phyloP scores from a whole-genome alignment of 805 yeast species.

The Ogataea nonfermentans region DNA sequence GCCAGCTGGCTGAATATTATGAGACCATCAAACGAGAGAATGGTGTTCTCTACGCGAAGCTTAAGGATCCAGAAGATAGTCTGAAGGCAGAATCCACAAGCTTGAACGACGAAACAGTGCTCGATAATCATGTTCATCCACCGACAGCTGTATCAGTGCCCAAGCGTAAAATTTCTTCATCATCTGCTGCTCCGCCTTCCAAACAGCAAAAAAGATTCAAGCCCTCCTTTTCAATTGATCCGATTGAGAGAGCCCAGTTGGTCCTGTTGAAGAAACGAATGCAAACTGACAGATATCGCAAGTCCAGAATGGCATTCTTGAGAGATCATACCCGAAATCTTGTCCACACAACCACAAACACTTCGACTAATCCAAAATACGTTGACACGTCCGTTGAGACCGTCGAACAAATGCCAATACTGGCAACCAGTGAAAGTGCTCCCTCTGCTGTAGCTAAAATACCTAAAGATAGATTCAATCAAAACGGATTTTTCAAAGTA shows the following conservation, averaged over 20 bases:
- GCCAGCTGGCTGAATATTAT: conserved; percentile 29
- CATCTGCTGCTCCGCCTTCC: neutral
- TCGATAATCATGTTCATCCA: neutral
- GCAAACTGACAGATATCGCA: conserved; percentile 47
- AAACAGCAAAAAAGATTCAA: conserved; percentile 1
- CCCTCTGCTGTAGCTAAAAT: conserved; percentile 3
- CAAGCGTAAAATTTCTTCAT: conserved; percentile 6
- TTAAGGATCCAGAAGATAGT: conserved; percentile 13
- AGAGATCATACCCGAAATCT: conserved; percentile 33
- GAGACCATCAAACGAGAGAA: conserved; percentile 27
- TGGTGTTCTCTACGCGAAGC: conserved; percentile 16
- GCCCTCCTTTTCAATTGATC: conserved; percentile 26
- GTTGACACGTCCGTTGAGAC: conserved; percentile 27
- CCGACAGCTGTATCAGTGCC: neutral
- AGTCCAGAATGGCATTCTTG: conserved; percentile 44
- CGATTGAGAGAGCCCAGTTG: conserved; percentile 33
- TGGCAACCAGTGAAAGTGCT: conserved; percentile 1
- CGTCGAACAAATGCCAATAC: conserved; percentile 11
- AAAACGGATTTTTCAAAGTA: conserved; percentile 25
- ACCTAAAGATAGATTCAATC: conserved; percentile 26
- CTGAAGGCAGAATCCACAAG: conserved; percentile 17
- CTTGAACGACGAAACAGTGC: conserved; percentile 7
- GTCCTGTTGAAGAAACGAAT: conserved; percentile 33
- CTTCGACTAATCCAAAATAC: conserved; percentile 18
- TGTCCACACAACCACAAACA: conserved; percentile 13